Percentiles rank a stretch among this genome's conserved stretches.
These are phyloP conservation scores for Arachnomyces sp. DNA, from an alignment of 2,329 filamentous ascomycete genomes.

Conservation along the genomic window DNA sequence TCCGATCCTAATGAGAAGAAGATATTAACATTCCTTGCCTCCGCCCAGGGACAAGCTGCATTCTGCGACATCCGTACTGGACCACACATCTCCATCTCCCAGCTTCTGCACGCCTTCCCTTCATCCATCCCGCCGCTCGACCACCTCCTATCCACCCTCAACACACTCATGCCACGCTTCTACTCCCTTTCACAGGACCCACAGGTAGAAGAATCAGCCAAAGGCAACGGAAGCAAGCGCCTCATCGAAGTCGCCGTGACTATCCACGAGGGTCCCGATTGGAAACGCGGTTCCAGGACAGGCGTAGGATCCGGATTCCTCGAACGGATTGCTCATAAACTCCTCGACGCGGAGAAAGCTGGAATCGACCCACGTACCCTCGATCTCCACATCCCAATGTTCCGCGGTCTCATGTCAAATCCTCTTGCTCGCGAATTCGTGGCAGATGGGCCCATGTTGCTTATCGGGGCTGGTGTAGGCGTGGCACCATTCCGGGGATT, in stretches of 20 bases:
- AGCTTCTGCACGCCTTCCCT: slow-evolving; percentile 85
- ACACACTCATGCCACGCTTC: slow-evolving; percentile 92
- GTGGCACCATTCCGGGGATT: slow-evolving; percentile 97
- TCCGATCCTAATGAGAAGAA: slow-evolving; percentile 75
- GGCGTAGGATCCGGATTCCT: slow-evolving; percentile 91
- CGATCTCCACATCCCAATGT: slow-evolving; percentile 83
- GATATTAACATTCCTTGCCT: slow-evolving; percentile 75
- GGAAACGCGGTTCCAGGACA: slow-evolving; percentile 62
- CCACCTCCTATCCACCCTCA: slow-evolving; percentile 67
- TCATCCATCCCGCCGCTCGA: slow-evolving; percentile 83
- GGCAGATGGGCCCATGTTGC: slow-evolving; percentile 89
- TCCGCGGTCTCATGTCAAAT: slow-evolving; percentile 96
- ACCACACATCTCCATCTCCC: slow-evolving; percentile 73
- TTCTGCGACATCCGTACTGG: slow-evolving; percentile 94
- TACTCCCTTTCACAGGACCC: slow-evolving; percentile 97
- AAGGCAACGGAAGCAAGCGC: slow-evolving; percentile 63
- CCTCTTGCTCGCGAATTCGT: slow-evolving; percentile 87
- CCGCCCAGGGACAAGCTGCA: slow-evolving; percentile 78
- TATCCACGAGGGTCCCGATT: slow-evolving; percentile 78
- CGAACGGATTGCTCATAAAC: slow-evolving; percentile 69
- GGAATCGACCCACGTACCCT: slow-evolving; percentile 45
- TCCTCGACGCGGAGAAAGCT: slow-evolving; percentile 57
- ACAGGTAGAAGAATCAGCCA: slow-evolving; percentile 63
- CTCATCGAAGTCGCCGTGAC: slow-evolving; percentile 95
- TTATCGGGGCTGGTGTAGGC: slow-evolving; percentile 92